phyloP scores from a whole-genome alignment of 495 filamentous ascomycete genomes.

The Penicillium verhagenii region DNA sequence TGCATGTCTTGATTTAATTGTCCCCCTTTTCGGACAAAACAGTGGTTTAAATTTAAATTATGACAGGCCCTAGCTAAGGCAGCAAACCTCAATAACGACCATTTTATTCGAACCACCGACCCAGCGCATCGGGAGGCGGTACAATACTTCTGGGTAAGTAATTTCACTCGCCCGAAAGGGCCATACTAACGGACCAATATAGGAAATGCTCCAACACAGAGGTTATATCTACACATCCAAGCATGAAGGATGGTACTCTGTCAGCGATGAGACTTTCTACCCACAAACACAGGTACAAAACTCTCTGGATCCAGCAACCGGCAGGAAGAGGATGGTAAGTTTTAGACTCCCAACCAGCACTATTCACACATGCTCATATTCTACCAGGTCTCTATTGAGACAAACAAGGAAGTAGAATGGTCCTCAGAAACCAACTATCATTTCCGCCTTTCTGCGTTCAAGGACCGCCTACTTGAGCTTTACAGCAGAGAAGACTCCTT shows the following conservation, averaged over 20 bases:
- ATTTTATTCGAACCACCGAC: constrained; percentile 92
- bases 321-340: constrained; percentile 69
- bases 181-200: constrained; percentile 12
- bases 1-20: neutral
- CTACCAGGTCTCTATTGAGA: constrained; percentile 69
- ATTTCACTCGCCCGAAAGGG: neutral
- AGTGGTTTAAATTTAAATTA: neutral
- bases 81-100: constrained; percentile 68
- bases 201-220: constrained; percentile 66
- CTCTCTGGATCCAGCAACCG: constrained; percentile 74
- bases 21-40: neutral
- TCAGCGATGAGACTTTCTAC: constrained; percentile 96
- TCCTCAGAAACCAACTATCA: constrained; percentile 92
- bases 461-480: constrained; percentile 69
- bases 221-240: constrained; percentile 82
- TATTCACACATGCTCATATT: constrained; percentile 13
- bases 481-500: constrained; percentile 72
- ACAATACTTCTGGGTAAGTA: constrained; percentile 79
- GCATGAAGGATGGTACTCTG: constrained; percentile 95
- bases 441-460: constrained; percentile 82
- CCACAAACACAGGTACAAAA: constrained; percentile 71
- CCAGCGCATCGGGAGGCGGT: constrained; percentile 78
- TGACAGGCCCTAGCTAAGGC: constrained; percentile 61
- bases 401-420: constrained; percentile 91
- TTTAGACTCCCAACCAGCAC: neutral